These are phyloP conservation scores for Trichothecium sympodiale DNA, from an alignment of 2,329 filamentous ascomycete genomes.

Conservation along the genomic window DNA sequence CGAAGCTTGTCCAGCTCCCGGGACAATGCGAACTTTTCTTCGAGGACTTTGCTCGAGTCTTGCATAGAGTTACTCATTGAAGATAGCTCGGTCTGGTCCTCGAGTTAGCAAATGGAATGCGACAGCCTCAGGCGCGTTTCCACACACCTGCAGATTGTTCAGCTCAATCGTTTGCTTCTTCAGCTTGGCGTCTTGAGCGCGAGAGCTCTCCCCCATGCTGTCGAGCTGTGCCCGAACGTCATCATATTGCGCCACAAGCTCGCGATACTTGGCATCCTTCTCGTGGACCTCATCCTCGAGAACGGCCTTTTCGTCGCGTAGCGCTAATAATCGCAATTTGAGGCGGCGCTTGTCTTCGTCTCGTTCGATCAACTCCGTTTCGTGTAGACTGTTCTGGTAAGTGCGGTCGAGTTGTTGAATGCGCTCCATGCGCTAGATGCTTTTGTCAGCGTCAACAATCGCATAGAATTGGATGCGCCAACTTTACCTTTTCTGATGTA, in stretches of 20 bases:
- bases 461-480: no score
- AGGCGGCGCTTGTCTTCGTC: conserved; percentile 65
- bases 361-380: conserved; percentile 57
- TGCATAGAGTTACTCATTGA: conserved; percentile 55
- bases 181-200: conserved; percentile 34
- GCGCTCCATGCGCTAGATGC: conserved; percentile 28
- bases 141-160: conserved; percentile 32
- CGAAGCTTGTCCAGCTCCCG: conserved; percentile 41
- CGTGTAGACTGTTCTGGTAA: conserved; percentile 54
- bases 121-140: no score
- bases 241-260: conserved; percentile 27
- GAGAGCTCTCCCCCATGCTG: conserved; percentile 27
- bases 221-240: conserved; percentile 30
- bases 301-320: conserved; percentile 63
- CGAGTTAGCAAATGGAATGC: conserved; percentile 3
- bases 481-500: no score
- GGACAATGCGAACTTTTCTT: conserved; percentile 42
- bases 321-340: conserved; percentile 56
- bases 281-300: conserved; percentile 52
- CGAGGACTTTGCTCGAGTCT: conserved; percentile 58
- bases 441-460: not conserved
- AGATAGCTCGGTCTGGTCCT: conserved; percentile 54
- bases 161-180: conserved; percentile 38
- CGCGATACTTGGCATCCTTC: conserved; percentile 47
- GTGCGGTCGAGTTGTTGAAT: conserved; percentile 54